phyloP scores from a whole-genome alignment of 768 basidiomycete genomes.

The Psilocybe tampanensis region DNA sequence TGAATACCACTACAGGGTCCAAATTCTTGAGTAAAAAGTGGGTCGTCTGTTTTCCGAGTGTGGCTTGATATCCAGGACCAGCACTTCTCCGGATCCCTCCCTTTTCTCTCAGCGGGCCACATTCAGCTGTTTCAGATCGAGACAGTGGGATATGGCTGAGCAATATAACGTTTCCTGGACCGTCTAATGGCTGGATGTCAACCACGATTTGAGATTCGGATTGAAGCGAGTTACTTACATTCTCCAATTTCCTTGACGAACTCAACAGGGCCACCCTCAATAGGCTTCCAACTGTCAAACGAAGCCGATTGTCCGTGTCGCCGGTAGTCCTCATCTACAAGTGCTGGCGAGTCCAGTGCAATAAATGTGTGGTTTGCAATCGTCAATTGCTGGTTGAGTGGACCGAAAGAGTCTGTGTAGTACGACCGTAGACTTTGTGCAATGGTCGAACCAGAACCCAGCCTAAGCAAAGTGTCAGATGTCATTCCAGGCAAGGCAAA shows the following conservation, averaged over 20 bases:
- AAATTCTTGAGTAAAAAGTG: constrained; percentile 68
- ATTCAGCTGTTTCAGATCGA: constrained; percentile 70
- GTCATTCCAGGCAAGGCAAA: neutral
- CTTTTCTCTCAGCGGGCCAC: constrained; percentile 77
- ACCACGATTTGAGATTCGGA: neutral
- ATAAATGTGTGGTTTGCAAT: constrained; percentile 74
- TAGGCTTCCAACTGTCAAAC: constrained; percentile 60
- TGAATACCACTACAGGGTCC: constrained; percentile 72
- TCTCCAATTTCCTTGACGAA: constrained; percentile 53
- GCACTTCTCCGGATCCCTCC: constrained; percentile 75
- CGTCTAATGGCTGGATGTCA: constrained; percentile 21
- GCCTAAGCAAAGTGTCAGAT: constrained; percentile 32
- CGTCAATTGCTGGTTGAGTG: constrained; percentile 60
- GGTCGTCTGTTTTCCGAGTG: constrained; percentile 79
- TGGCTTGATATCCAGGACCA: constrained; percentile 81
- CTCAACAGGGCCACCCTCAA: constrained; percentile 55
- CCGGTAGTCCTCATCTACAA: constrained; percentile 82
- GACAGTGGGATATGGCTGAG: constrained; percentile 87
- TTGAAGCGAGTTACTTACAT: constrained; percentile 32
- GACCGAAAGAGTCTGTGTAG: constrained; percentile 67
- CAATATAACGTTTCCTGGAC: constrained; percentile 57
- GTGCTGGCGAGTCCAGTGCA: constrained; percentile 74
- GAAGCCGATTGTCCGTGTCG: constrained; percentile 50
- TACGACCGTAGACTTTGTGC: constrained; percentile 57
- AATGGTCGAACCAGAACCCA: constrained; percentile 54